These are phyloP conservation scores for Lolium perenne DNA, from an alignment of 176 grass and related monocot genomes.

Conservation along the genomic window DNA sequence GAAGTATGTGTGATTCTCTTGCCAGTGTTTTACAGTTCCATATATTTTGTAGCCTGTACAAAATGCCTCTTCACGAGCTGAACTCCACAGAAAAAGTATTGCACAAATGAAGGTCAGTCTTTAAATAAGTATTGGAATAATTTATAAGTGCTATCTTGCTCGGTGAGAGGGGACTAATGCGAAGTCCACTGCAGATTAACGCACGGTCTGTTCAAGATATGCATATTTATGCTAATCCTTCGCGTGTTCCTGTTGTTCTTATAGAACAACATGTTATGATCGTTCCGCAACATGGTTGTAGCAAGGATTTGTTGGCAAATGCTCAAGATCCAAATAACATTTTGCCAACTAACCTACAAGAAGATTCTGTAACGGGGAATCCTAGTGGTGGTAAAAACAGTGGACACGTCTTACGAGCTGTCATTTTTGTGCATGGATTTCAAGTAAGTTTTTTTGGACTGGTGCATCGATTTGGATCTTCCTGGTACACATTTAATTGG, in stretches of 20 bases:
- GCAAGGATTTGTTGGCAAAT: constrained; percentile 45
- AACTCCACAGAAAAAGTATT: constrained; percentile 89
- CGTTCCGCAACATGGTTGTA: constrained; percentile 71
- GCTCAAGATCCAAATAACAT: constrained; percentile 43
- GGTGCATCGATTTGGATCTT: neutral
- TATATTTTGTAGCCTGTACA: constrained; percentile 66
- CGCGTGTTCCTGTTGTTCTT: constrained; percentile 83
- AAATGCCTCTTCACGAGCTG: constrained; percentile 70
- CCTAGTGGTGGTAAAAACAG: constrained; percentile 41
- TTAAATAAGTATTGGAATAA: neutral
- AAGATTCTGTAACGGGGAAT: constrained; percentile 42
- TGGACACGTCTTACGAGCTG: constrained; percentile 61
- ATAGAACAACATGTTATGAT: constrained; percentile 89
- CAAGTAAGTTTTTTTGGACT: constrained; percentile 56
- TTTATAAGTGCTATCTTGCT: constrained; percentile 22
- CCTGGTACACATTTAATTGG: constrained; percentile 25
- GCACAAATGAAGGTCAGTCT: constrained; percentile 83
- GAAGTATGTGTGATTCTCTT: neutral
- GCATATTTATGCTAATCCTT: constrained; percentile 92
- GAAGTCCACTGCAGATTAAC: constrained; percentile 67
- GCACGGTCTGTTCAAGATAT: constrained; percentile 77
- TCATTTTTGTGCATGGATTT: constrained; percentile 98
- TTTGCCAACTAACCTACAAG: constrained; percentile 41
- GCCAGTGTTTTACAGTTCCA: constrained; percentile 44
- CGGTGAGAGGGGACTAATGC: constrained; percentile 18